Base-by-base conservation (phyloP, 2,329 filamentous ascomycete genomes). In the Epicoccum nigrum region DNA sequence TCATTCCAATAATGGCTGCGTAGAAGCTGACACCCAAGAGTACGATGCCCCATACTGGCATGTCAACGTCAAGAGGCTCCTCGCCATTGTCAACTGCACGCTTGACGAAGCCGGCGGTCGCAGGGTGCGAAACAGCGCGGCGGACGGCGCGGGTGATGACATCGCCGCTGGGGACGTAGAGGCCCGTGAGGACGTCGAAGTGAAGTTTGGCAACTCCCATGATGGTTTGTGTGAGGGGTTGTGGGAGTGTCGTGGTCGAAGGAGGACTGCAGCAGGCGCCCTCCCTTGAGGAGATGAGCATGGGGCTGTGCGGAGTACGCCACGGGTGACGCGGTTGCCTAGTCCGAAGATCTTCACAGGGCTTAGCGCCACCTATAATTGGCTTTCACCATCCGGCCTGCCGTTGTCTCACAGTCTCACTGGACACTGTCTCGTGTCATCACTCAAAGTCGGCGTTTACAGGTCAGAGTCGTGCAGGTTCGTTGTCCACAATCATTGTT, bases 1-100 rank as follows among this genome's bases (percentile, higher is more conserved):
- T 67, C 34, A 77, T 51, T 51, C 74, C 52, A 64, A 82, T 34
- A 64, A 77, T 46, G 69, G 80, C 63, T 49, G 70, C 39, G 40
- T 76, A 42, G 43, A 67, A 68, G 38, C 74, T 77, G 42, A 73
- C 53, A 27, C 64, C 53, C 55, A 75, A 35, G 41, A 71, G 31
- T 3, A 54, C 51, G 9, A 62, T 40, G 20, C 68, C 67, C 67
- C 69, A 72, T 1, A 39, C 54, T 0, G 73, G 66, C 15, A 74
- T 54, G 47, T 73, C 56, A 5, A 67, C 31, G 25, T 55, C 16
- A n/a, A n/a, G n/a, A n/a, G n/a, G n/a, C 5, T 55, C 42, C 2
- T 54, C 43, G 30, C 38, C 55, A 40, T 56, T 33, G 45, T 25
- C 53, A 27, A 60, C 48, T 27, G 63, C 60, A 51, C 70, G 64